Evolutionary conservation across 805 yeast genomes (phyloP), one percentile per base, ranked within the genome.

Genomic region (Tetrapisispora arboricola): DNA sequence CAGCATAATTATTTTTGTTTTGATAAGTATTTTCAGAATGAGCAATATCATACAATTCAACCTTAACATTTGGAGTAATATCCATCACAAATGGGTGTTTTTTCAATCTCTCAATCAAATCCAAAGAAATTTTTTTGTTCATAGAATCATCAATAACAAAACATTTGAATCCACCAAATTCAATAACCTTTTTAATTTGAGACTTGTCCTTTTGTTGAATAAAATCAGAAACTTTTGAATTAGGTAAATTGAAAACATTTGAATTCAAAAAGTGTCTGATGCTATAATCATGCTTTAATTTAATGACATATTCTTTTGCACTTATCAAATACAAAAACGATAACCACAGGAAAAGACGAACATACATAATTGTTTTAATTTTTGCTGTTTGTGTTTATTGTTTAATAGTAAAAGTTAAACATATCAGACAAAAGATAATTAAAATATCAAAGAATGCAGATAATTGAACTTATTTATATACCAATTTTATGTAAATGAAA

Each of bases 81-180:
- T 77, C 82, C 3, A 76, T 76, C 27, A 86, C 78, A 54, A 77
- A 58, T 2, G 85, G 86, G 53, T 78, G 79, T 17, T 57, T 59
- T 32, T 66, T 66, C 44, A 80, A 67, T 49, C 71, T 64, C 8
- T 66, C 68, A 28, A 75, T 50, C 1, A 71, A 9, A 18, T 39
- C 42, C 19, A 33, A 5, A 5, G 38, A 28, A 12, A 39, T 22
- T 8, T 22, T 28, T 10, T 28, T 24, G 11, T 20, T 64, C 0
- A 80, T 16, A 2, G 37, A 21, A 34, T 34, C 37, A 24, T 34
- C 37, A 3, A 34, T 22, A 2, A 34, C 70, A 45, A 86, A 74
- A 0, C 83, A 94, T 47, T 73, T 75, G 54, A 84, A 81, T 18
- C 68, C 70, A 1, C 94, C 94, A 52, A 85, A 76, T 0, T 82